Base-by-base conservation (phyloP, 306 rosid species). In the Quillaja saponaria region DNA sequence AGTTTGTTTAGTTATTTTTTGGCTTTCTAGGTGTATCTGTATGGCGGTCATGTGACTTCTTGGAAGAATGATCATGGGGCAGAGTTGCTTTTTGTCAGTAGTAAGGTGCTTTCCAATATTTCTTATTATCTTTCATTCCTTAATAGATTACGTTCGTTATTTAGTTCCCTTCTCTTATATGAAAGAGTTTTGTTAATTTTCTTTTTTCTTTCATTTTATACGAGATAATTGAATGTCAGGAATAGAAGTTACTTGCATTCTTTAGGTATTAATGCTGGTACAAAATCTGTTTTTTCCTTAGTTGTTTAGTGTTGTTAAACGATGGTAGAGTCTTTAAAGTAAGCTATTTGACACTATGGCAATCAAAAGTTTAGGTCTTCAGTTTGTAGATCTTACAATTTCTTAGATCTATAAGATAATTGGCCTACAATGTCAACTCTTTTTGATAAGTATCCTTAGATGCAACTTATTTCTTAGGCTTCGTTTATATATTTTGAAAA, bases 11-110 rank as follows among this genome's bases (percentile, higher is more conserved):
- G 14, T 4, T 54, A 16, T 41, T 6, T 46, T 58, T 61, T 58
- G 47, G 61, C 44, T 77, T 63, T 66, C 63, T 83, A 92, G 99
- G 94, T 92, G 21, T 86, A 86, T 61, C 44, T 92, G 47, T 92
- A 89, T 64, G 99, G 99, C 28, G 89, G 71, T 52, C 99, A 92
- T 25, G 95, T 92, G 83, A 92, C 99, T 56, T 92, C 99, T 21
- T 92, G 99, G 99, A 92, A 92, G 81, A 92, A 86, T 77, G 96
- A 92, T 41, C 90, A 79, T 16, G 87, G 89, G 66, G 96, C 89
- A 76, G 99, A 92, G 63, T 71, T 92, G 83, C 94, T 89, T 47
- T 92, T 88, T 74, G 91, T 92, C 71, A 92, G 99, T 63, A 89
- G 64, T 74, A 84, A 92, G 99, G 99, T 92, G 59, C 66, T 8